Evolutionary conservation across 2,329 filamentous ascomycete species (phyloP).

Genomic region (Pseudogymnoascus sp.): DNA sequence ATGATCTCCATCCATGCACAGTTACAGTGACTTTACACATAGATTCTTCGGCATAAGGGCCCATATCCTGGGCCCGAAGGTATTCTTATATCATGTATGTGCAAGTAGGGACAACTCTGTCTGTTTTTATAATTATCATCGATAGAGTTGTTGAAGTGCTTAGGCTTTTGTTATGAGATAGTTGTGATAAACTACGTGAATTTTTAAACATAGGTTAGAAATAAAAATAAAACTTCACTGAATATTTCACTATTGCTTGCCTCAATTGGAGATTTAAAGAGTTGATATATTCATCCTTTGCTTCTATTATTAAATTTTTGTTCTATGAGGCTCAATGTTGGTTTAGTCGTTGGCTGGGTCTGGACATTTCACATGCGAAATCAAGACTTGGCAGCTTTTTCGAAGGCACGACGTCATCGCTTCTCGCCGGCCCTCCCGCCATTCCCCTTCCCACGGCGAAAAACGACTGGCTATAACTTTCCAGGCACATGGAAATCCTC

Average conservation of each 20-base stretch:
- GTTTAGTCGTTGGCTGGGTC: neutral
- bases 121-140: neutral
- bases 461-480: neutral
- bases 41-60: neutral
- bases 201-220: too few relatives aligned
- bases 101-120: neutral
- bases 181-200: too few relatives aligned
- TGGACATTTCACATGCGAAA: conserved; percentile 2
- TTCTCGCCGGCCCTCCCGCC: neutral
- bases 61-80: neutral
- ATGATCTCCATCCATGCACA: neutral
- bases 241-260: neutral
- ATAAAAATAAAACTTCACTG: too few relatives aligned
- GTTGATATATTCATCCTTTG: neutral
- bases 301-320: neutral
- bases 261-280: neutral
- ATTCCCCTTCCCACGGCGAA: neutral
- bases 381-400: neutral
- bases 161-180: neutral
- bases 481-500: neutral
- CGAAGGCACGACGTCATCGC: neutral
- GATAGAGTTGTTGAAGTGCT: neutral
- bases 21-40: neutral
- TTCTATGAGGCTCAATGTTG: neutral
- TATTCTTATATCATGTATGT: neutral